A percentile compares a stretch with the other conserved stretches of the same genome.
These are phyloP conservation scores for Mortierella sp. DNA, from an alignment of 371 early-diverging fungal species.

Conservation along the genomic window DNA sequence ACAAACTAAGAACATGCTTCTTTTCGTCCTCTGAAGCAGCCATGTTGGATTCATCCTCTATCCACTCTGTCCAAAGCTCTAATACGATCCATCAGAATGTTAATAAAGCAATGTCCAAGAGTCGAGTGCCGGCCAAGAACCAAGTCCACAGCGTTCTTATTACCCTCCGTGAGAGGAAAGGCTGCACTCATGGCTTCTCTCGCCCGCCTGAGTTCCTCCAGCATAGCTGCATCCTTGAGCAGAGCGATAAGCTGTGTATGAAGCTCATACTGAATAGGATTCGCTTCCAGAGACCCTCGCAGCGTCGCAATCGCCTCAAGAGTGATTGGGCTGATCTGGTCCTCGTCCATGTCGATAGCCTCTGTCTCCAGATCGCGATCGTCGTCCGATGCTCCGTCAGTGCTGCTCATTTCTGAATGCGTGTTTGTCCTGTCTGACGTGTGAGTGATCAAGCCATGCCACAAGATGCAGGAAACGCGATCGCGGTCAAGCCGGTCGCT, in stretches of 20 bases:
- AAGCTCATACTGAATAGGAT: conserved; percentile 36
- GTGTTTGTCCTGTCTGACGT: no score
- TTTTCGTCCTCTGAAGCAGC: conserved; percentile 44
- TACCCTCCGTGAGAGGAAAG: conserved; percentile 46
- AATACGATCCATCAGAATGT: neutral
- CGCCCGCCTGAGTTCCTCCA: conserved; percentile 37
- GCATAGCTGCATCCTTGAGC: conserved; percentile 30
- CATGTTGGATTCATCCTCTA: conserved; percentile 41
- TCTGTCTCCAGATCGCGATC: conserved; percentile 29
- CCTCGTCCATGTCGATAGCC: conserved; percentile 5
- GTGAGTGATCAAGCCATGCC: no score
- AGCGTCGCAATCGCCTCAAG: conserved; percentile 27
- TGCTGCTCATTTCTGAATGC: conserved; percentile 13
- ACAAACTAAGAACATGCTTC: conserved; percentile 26
- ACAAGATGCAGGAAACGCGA: no score
- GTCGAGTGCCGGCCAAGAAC: no score
- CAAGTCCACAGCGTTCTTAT: neutral
- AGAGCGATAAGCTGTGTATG: conserved; percentile 36
- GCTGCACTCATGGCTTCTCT: conserved; percentile 30
- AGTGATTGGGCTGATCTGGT: conserved; percentile 10
- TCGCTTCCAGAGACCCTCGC: conserved; percentile 11
- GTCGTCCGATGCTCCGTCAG: conserved; percentile 12
- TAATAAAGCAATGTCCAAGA: no score
- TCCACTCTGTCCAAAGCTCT: conserved; percentile 51
- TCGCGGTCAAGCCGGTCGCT: no score